Evolutionary conservation across 768 basidiomycete species (phyloP), one percentile per base, ranked within the genome.

Genomic region (Cystobasidium ongulense): DNA sequence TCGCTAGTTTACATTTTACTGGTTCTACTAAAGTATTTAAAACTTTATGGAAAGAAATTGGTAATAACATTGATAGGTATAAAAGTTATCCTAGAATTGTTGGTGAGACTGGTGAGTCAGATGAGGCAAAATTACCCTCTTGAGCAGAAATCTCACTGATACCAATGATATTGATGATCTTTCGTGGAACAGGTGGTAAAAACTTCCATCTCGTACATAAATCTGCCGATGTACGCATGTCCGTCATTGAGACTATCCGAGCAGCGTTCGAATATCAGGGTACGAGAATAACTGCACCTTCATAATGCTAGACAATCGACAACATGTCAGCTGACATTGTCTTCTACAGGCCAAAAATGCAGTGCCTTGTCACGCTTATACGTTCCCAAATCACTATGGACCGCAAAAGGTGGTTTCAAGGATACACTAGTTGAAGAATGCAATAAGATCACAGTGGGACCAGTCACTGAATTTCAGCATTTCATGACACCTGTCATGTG

Each of bases 401-500:
- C 86, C 4, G 46, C 65, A 11, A 63, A 80, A 72, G 82, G 82
- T 35, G 91, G 91, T 33, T 98, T 98, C 86, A 90, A 89, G 80
- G 87, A 91, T 57, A 84, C 86, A 79, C 82, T 96, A 59, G 81
- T 92, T 75, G 80, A 81, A 21, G 90, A 96, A 81, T 85, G 88
- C 62, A 85, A 87, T 17, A 91, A 89, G 82, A 93, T 99, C 82
- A 90, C 86, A 79, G 86, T 95, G 72, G 96, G 96, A 1, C 80
- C 86, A 21, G 86, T 87, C 23, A 84, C 85, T 63, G 88, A 92
- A 65, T 92, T 89, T 82, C 79, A 82, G 43, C 89, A 90, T 84
- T 99, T 95, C 80, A 87, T 96, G 85, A 96, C 96, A 4, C 94
- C 96, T 73, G 95, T 99, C 73, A 98, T 98, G 91, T 92, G 78